Evolutionary conservation across 2,329 filamentous ascomycete species (phyloP), one percentile per base, ranked within the genome.

Genomic region (Colletotrichum tofieldiae): DNA sequence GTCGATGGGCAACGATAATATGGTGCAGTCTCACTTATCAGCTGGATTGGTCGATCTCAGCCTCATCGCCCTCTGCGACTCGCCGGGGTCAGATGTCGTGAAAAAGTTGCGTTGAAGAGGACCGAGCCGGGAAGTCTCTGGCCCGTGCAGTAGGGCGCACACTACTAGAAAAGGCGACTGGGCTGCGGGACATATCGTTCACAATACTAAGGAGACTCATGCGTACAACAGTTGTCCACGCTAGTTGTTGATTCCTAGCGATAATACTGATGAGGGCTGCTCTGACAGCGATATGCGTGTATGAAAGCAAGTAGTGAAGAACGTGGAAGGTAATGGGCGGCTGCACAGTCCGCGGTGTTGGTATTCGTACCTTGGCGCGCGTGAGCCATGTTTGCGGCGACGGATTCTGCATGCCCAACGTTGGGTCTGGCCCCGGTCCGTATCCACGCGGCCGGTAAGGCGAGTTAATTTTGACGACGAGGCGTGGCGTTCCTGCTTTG

Each of bases 381-480:
- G 41, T 37, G 35, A 65, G 51, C 23, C 47, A 39, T 58, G 20
- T 58, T 54, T 68, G 41, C 51, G 59, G 41, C 18, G 39, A 65
- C 29, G 26, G 41, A 37, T 26, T 32, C 32, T 29, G 35, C 49
- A 55, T 32, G 55, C 64, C 49, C 39, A 64, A 64, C 47, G 49
- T 41, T 59, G 29, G 65, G 54, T 23, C 49, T 63, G 49, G 45
- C 65, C 59, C 59, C 45, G 58, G 65, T 39, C 59, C 37, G 32
- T 56, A 55, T 49, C 59, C 59, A 68, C 51, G 59, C n/a, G 45
- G 59, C 49, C 51, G 59, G 58, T 26, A 47, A 49, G 32, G 16
- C 18, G 49, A 68, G 65, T 56, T 64, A 68, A 55, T 47, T 64
- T 68, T 68, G 65, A 64, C 65, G 49, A 64, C 59, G 32, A 63